Conservation (phyloP, 768 basidiomycete genomes). For the Podaxis sp. region DNA sequence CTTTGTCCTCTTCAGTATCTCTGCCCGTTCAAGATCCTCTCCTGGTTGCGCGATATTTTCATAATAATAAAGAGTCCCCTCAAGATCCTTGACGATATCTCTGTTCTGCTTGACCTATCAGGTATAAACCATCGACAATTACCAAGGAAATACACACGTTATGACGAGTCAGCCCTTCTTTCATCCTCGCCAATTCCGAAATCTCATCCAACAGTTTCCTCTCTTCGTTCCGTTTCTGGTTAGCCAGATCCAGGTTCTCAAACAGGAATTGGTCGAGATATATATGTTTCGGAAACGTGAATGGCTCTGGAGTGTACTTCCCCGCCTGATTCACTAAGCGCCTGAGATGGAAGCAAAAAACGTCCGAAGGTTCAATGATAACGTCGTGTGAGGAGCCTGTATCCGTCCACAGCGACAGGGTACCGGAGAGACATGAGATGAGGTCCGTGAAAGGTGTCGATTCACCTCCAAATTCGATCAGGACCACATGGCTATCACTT, state of each 20-base stretch:
- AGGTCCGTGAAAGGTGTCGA: conserved; percentile 51
- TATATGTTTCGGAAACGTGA: conserved; percentile 63
- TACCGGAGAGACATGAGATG: conserved; percentile 51
- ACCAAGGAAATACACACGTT: conserved; percentile 46
- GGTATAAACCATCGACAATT: not conserved
- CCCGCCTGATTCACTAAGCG: conserved; percentile 21
- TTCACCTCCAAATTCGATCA: conserved; percentile 45
- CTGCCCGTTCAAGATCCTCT: conserved; percentile 47
- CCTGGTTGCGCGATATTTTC: conserved; percentile 59
- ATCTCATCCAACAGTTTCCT: conserved; percentile 48
- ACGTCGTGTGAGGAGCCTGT: conserved; percentile 46
- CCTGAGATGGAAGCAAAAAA: conserved; percentile 57
- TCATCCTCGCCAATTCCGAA: conserved; percentile 43
- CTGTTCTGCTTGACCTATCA: conserved; percentile 41
- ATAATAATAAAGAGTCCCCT: conserved; percentile 66
- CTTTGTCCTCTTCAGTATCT: conserved; percentile 41
- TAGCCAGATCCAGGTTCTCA: conserved; percentile 49
- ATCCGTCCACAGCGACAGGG: conserved; percentile 34
- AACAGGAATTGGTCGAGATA: conserved; percentile 74
- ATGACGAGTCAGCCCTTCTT: conserved; percentile 46
- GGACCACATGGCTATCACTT: conserved; percentile 47
- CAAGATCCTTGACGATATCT: conserved; percentile 63
- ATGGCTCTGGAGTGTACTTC: conserved; percentile 37
- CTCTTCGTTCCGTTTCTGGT: conserved; percentile 36
- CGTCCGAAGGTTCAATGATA: conserved; percentile 62